Conservation (phyloP, 441 rosid genomes). For the Macaranga tanarius region DNA sequence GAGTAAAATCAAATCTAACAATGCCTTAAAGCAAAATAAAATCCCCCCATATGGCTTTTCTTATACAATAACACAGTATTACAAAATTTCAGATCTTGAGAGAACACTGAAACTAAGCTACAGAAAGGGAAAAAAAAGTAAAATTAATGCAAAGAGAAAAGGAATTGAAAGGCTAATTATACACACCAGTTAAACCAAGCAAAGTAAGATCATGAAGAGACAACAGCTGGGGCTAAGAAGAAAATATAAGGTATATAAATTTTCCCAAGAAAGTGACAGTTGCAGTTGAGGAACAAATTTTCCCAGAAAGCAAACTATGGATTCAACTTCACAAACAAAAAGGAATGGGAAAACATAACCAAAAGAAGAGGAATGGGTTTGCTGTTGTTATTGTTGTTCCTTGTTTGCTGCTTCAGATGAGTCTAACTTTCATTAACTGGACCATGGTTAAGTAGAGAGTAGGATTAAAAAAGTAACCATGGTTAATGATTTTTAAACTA, state of each 20-base stretch:
- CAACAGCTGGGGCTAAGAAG: constrained; percentile 7
- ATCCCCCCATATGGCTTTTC: constrained; percentile 13
- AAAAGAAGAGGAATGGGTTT: constrained; percentile 12
- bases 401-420: not conserved
- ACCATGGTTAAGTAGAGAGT: constrained; percentile 27
- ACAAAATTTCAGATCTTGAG: constrained; percentile 51
- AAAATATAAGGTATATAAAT: constrained; percentile 12
- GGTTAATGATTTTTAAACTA: constrained; percentile 17
- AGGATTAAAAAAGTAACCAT: constrained; percentile 32
- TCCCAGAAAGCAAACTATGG: constrained; percentile 29
- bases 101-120: constrained; percentile 15
- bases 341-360: constrained; percentile 12
- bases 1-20: constrained; percentile 21
- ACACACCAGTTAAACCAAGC: constrained; percentile 42
- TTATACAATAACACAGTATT: constrained; percentile 18
- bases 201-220: constrained; percentile 36
- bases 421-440: constrained; percentile 26
- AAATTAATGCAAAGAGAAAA: constrained; percentile 23
- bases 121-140: constrained; percentile 19
- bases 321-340: constrained; percentile 15
- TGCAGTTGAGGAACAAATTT: not conserved
- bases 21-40: constrained; percentile 20
- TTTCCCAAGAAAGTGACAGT: constrained; percentile 23
- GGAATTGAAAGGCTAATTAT: constrained; percentile 22
- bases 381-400: constrained; percentile 9